These are phyloP conservation scores for Blastocystis hominis DNA, from an alignment of 352 stramenopile genomes.

Conservation along the genomic window DNA sequence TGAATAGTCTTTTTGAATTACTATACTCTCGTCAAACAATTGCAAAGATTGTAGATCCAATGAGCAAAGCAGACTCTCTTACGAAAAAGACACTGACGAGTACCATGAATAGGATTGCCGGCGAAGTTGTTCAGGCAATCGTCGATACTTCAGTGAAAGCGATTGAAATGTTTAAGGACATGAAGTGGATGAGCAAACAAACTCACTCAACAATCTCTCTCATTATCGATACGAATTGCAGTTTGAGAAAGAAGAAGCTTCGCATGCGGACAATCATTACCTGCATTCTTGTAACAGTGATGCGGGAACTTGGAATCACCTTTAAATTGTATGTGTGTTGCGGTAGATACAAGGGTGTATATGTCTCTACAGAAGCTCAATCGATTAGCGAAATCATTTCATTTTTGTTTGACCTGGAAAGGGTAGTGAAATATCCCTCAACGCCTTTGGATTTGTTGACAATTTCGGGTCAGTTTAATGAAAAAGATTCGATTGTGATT, in stretches of 20 bases:
- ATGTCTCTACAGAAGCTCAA: neutral
- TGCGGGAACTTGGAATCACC: too few species aligned
- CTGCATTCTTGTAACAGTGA: neutral
- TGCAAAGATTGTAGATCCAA: neutral
- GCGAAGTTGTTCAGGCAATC: neutral
- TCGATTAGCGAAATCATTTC: neutral
- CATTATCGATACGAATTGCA: slow-evolving; percentile 13
- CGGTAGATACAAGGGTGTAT: neutral
- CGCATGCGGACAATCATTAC: too few species aligned
- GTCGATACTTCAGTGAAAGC: neutral
- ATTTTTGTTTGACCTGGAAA: neutral
- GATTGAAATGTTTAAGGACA: neutral
- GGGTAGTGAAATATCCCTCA: too few species aligned
- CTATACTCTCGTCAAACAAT: neutral
- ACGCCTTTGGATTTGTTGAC: slow-evolving; percentile 19
- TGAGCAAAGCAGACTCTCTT: neutral
- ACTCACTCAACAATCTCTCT: neutral
- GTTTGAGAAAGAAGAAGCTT: neutral
- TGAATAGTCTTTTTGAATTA: neutral
- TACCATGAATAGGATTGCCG: neutral
- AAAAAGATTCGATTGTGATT: neutral
- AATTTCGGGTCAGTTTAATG: neutral
- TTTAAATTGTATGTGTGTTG: neutral
- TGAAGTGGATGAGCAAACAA: neutral
- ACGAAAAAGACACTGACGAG: neutral